Base-by-base conservation (phyloP, 805 yeast species). In the Osmozyma mogii region DNA sequence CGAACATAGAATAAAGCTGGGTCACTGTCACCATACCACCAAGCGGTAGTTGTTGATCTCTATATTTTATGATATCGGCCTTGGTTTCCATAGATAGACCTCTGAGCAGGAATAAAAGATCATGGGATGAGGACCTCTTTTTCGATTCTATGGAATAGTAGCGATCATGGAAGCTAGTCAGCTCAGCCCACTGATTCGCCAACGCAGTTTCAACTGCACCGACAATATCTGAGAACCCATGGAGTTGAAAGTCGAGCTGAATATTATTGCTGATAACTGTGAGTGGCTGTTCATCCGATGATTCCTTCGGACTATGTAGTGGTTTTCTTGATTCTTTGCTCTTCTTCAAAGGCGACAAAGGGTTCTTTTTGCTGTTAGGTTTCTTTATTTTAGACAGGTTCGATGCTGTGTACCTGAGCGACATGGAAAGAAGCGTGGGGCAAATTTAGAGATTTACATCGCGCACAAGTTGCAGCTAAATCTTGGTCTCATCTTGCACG, bases 1-100 rank as follows among this genome's bases (percentile, higher is more conserved):
- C 59, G 30, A 61, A 67, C 8, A 73, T 40, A 1, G 78, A 53
- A 40, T 74, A 74, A 4, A 75, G 39, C 35, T 73, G 79, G 18
- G 61, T 60, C 9, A 60, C 36, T 1, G 72, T 56, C 6, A 70
- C 50, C 21, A 69, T 37, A 7, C 63, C 61, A 10, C 38, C 49
- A 9, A 18, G 22, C 0, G 75, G 72, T 2, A 64, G 38, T 15
- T 54, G 56, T 22, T 30, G 34, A 10, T 17, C 28, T 19, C 70
- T 40, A 38, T 52, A 61, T 34, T 51, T 56, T 35, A 59, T 29
- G 5, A 60, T 53, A 2, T 58, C 68, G 1, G 59, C 65, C 37
- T 61, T 61, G 2, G 45, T 43, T 18, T 40, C 45, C 50, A 50
- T 47, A 0, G 62, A 46, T 6, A 64, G 22, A 1, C 67, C 65